A percentile compares a stretch with the other conserved stretches of the same genome.
Conservation (phyloP, 2,329 filamentous ascomycete genomes). For the Phoma sp. region DNA sequence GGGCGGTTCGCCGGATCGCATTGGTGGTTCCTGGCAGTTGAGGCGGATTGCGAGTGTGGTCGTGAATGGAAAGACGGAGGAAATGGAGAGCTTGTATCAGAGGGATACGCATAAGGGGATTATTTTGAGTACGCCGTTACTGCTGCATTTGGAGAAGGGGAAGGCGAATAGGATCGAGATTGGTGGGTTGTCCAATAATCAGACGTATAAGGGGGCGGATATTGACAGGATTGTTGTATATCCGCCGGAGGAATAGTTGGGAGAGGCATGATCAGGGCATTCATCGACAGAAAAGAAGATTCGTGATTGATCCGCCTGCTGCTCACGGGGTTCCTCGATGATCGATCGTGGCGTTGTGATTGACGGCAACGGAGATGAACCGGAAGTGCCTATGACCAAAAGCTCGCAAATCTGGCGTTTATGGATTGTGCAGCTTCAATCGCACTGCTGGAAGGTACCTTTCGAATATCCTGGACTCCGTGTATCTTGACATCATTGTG, state of each 20-base stretch:
- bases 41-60: constrained; percentile 66
- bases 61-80: constrained; percentile 59
- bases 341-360: no score
- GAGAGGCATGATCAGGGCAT: no score
- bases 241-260: constrained; percentile 54
- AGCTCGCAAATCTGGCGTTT: no score
- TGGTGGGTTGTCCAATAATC: constrained; percentile 63
- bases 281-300: neutral
- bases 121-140: constrained; percentile 63
- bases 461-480: no score
- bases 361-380: no score
- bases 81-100: constrained; percentile 59
- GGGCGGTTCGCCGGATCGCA: constrained; percentile 63
- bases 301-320: no score
- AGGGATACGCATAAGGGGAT: constrained; percentile 66
- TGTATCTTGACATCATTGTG: no score
- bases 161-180: constrained; percentile 65
- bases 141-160: constrained; percentile 61
- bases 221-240: constrained; percentile 66
- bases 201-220: constrained; percentile 64
- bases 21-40: constrained; percentile 65
- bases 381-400: no score
- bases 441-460: no score
- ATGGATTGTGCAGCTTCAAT: no score
- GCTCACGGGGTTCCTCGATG: no score